These are phyloP conservation scores for Ceratobasidium sp. DNA, from an alignment of 1,284 basidiomycete genomes.

Conservation along the genomic window DNA sequence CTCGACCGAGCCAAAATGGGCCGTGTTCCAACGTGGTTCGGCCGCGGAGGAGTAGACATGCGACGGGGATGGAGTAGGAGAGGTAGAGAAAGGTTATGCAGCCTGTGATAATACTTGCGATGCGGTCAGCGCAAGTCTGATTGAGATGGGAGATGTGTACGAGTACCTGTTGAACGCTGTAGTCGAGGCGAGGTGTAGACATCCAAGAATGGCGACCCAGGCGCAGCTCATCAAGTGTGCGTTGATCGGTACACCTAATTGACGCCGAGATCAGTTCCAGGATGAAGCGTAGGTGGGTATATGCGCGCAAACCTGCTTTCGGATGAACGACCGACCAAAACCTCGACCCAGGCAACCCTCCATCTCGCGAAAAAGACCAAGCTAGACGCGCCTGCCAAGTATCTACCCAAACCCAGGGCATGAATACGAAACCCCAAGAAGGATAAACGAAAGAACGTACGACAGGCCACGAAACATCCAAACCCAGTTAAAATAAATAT, in stretches of 20 bases:
- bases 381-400: slow-evolving; percentile 43
- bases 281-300: background rate
- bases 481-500: slow-evolving; percentile 24
- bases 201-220: slow-evolving; percentile 40
- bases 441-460: slow-evolving; percentile 5
- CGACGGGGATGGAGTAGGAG: slow-evolving; percentile 40
- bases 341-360: slow-evolving; percentile 39
- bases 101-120: slow-evolving; percentile 38
- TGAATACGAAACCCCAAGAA: background rate
- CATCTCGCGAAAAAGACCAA: slow-evolving; percentile 41
- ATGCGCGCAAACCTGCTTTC: background rate
- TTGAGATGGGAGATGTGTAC: background rate
- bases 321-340: slow-evolving; percentile 38
- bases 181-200: slow-evolving; percentile 32
- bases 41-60: slow-evolving; percentile 31
- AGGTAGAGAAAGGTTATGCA: slow-evolving; percentile 35
- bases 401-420: slow-evolving; percentile 17
- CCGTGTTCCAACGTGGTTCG: slow-evolving; percentile 18
- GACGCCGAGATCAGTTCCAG: background rate
- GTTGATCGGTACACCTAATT: slow-evolving; percentile 30
- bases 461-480: slow-evolving; percentile 36
- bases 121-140: background rate
- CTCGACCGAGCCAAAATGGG: slow-evolving; percentile 27
- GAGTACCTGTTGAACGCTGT: slow-evolving; percentile 35
- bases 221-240: slow-evolving; percentile 38